Base-by-base conservation (phyloP, 202 grass and related monocot species). In the Panicum hallii region DNA sequence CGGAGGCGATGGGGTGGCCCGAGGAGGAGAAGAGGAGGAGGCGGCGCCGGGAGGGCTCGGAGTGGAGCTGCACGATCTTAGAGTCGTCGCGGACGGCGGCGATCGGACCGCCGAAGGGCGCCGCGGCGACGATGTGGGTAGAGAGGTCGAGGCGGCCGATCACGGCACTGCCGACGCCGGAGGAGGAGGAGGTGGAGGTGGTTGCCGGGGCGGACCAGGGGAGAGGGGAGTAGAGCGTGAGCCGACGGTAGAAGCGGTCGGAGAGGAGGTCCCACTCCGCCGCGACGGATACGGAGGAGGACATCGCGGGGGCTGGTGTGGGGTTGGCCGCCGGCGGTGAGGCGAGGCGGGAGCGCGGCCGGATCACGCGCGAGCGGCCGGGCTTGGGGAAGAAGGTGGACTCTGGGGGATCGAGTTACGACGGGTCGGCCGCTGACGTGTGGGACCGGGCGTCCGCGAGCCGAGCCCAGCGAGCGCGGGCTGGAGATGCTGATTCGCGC, bases 191-290 rank as follows among this genome's bases (percentile, higher is more conserved):
- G 2, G 79, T 61, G 74, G 44, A 42, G 61, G 50, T 52, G 75
- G 79, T 26, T 58, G 75, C 81, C 79, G 81, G 43, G 86, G 89
- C 26, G 32, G 92, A 90, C 89, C 89, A 90, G 19, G 85, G 89
- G 14, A 90, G 81, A 7, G 89, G 89, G 44, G 89, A 87, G 80
- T 90, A 90, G 62, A 90, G 30, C 40, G 84, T 80, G 80, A 87
- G 40, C 48, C 92, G 89, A 62, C 90, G 89, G 91, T 94, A 98
- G 81, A 92, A 95, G 47, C 93, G 96, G 60, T 95, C 91, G 65
- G 93, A 89, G 85, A 98, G 93, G 67, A 92, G 89, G 71, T 95
- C 91, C 96, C 96, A 98, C 91, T 98, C 96, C 89, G 93, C 96
- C 41, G 96, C 96, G 63, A 98, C 91, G 72, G 96, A 90, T 66